These are phyloP conservation scores for Penicillium atrosanguineum DNA, from an alignment of 495 filamentous ascomycete species.

Conservation along the genomic window DNA sequence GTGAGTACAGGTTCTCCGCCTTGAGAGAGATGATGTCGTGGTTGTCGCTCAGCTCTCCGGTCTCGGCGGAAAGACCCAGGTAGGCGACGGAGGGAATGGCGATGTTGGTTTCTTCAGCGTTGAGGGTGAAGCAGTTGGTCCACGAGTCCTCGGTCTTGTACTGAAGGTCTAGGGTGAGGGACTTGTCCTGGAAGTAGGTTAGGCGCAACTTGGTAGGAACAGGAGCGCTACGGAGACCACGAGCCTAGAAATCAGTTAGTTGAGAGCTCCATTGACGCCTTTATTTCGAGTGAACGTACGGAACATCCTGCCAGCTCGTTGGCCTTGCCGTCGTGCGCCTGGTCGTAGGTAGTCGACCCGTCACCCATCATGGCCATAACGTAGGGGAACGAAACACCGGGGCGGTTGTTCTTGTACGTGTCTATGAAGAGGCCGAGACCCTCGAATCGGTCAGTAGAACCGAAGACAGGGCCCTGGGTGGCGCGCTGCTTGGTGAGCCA, in stretches of 20 bases:
- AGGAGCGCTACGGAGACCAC: constrained; percentile 76
- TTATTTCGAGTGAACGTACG: constrained; percentile 35
- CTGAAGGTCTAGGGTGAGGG: constrained; percentile 84
- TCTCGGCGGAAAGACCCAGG: constrained; percentile 93
- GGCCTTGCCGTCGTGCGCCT: constrained; percentile 90
- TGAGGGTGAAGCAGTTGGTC: constrained; percentile 81
- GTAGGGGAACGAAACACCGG: constrained; percentile 92
- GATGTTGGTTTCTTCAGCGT: constrained; percentile 60
- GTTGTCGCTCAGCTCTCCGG: constrained; percentile 94
- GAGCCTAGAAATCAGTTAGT: constrained; percentile 50
- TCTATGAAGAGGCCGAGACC: constrained; percentile 97
- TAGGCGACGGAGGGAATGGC: constrained; percentile 89
- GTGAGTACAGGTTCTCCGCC: constrained; percentile 83
- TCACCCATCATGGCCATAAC: constrained; percentile 99
- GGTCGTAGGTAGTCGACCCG: constrained; percentile 84
- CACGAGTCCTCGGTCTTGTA: constrained; percentile 89
- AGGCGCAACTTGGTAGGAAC: constrained; percentile 81
- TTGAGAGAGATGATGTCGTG: constrained; percentile 92
- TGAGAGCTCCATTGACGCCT: neutral
- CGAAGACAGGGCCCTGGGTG: constrained; percentile 80
- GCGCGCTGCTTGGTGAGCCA: constrained; percentile 97
- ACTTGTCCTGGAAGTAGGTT: constrained; percentile 96
- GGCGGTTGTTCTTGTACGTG: constrained; percentile 99
- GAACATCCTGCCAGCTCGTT: constrained; percentile 95
- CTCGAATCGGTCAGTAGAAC: constrained; percentile 83